Conservation (phyloP, 2,329 filamentous ascomycete genomes). For the Knoxdaviesia capensis region DNA sequence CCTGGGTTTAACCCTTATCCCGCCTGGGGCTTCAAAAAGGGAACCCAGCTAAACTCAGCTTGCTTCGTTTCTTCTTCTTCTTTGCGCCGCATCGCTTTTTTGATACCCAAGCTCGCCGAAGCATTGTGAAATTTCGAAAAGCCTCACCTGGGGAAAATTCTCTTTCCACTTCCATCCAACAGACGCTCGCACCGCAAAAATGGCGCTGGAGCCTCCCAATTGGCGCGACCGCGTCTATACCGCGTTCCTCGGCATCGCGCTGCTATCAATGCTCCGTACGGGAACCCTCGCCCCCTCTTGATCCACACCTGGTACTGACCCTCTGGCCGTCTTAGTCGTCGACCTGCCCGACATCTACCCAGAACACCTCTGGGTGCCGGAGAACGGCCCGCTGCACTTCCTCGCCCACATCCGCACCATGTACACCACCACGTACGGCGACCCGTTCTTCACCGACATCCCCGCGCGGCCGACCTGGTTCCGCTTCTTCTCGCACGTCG, state of each 20-base stretch:
- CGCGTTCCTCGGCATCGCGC: conserved; percentile 1
- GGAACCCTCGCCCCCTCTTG: background rate
- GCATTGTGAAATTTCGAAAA: too few species aligned
- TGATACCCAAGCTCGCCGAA: too few species aligned
- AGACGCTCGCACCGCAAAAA: too few species aligned
- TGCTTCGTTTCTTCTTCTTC: too few species aligned
- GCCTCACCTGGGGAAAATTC: too few species aligned
- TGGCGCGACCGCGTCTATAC: conserved; percentile 1
- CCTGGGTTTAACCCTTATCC: too few species aligned
- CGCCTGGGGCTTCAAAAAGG: too few species aligned
- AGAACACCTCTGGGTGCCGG: conserved; percentile 18
- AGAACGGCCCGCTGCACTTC: conserved; percentile 24
- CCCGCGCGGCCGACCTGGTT: conserved; percentile 25
- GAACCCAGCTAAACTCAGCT: too few species aligned
- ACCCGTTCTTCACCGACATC: conserved; percentile 24
- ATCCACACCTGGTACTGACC: background rate
- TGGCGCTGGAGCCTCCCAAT: too few species aligned
- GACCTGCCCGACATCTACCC: conserved; percentile 35
- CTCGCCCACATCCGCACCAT: conserved; percentile 22
- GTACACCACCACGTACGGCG: conserved; percentile 27
- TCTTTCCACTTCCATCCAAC: too few species aligned
- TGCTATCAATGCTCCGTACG: conserved; percentile 7
- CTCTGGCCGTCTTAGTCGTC: conserved; percentile 18
- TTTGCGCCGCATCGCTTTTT: too few species aligned
- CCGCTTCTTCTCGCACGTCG: conserved; percentile 26